These are phyloP conservation scores for Cryphonectria naterciae DNA, from an alignment of 2,329 filamentous ascomycete genomes.

Conservation along the genomic window DNA sequence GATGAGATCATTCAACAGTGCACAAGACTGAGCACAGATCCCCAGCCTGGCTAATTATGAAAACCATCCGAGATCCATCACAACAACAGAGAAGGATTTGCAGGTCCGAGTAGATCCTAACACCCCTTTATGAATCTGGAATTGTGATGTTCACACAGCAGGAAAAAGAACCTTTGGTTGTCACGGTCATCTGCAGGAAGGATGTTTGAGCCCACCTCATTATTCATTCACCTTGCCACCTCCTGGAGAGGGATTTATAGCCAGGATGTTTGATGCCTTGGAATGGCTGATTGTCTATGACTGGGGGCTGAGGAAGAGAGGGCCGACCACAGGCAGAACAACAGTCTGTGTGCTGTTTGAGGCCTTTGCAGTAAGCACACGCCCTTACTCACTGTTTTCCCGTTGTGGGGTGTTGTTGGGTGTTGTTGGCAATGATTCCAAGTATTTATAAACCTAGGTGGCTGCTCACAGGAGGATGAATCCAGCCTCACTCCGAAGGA, in stretches of 20 bases:
- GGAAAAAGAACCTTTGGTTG: neutral
- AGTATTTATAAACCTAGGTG: neutral
- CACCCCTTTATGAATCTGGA: neutral
- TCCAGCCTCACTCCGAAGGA: neutral
- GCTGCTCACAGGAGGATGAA: neutral
- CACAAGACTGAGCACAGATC: neutral
- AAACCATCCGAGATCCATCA: neutral
- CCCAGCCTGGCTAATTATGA: neutral
- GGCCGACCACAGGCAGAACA: neutral
- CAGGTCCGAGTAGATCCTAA: neutral
- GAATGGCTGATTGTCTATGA: neutral
- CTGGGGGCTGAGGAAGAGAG: neutral
- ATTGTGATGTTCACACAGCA: neutral
- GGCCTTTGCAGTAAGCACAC: neutral
- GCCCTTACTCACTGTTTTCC: neutral
- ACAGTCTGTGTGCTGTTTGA: neutral
- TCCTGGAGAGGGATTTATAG: neutral
- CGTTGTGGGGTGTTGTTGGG: neutral
- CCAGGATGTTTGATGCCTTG: neutral
- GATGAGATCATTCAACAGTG: neutral
- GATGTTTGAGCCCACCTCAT: neutral
- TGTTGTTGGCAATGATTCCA: neutral
- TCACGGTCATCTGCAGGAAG: neutral
- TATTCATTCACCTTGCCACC: neutral
- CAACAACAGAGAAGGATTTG: neutral